Conservation (phyloP, 2,329 filamentous ascomycete species). For the Cladophialophora bantiana region DNA sequence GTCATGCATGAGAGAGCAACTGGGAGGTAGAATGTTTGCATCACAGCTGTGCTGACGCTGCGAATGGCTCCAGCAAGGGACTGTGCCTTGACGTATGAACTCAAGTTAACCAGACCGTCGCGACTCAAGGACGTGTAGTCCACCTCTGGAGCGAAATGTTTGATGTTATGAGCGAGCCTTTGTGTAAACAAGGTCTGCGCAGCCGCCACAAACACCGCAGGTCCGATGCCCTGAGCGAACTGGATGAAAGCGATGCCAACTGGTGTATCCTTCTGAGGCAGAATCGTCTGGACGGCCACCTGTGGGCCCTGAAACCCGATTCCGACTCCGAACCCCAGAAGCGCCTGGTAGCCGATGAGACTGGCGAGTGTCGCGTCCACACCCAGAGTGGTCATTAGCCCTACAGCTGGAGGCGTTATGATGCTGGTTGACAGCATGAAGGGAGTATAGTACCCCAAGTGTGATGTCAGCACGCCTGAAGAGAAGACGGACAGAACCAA, state of each 20-base stretch:
- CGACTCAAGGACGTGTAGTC: too few relatives aligned
- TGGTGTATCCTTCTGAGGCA: conserved; percentile 40
- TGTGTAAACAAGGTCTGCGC: too few relatives aligned
- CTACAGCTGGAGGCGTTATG: conserved; percentile 41
- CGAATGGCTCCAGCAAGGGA: too few relatives aligned
- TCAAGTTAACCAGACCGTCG: too few relatives aligned
- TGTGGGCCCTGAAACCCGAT: conserved; percentile 39
- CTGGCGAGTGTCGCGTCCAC: background rate
- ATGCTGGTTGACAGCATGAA: conserved; percentile 37
- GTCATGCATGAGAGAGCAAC: too few relatives aligned
- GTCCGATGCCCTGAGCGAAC: conserved; percentile 40
- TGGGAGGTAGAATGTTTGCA: too few relatives aligned
- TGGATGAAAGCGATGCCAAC: conserved; percentile 43
- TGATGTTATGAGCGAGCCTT: too few relatives aligned
- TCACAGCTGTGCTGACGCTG: too few relatives aligned
- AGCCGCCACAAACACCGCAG: too few relatives aligned
- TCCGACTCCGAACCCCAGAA: conserved; percentile 41
- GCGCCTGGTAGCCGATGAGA: conserved; percentile 47
- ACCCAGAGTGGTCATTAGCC: conserved; percentile 44
- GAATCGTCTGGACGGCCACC: conserved; percentile 42
- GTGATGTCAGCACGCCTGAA: conserved; percentile 22
- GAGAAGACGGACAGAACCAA: conserved; percentile 30
- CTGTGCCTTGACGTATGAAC: too few relatives aligned
- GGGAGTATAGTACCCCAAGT: conserved; percentile 39
- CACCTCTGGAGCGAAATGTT: too few relatives aligned